phyloP scores from a whole-genome alignment of 768 basidiomycete genomes.

The Suillus tomentosus region DNA sequence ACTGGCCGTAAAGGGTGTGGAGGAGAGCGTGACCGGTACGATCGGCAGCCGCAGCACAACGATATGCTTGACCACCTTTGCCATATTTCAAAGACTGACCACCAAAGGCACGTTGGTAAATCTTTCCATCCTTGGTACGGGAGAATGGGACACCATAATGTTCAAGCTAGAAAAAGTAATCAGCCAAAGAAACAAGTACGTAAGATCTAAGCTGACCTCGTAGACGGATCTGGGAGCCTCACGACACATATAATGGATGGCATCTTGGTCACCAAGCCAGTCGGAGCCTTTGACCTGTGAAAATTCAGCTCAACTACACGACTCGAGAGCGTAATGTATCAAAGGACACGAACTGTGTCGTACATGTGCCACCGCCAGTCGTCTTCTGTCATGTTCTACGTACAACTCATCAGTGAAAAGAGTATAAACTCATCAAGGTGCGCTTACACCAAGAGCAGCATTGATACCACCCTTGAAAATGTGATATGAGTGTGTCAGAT shows the following conservation, averaged over 20 bases:
- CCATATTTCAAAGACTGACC: constrained; percentile 97
- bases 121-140: constrained; percentile 97
- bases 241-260: constrained; percentile 99
- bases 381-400: constrained; percentile 97
- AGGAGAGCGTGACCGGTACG: constrained; percentile 98
- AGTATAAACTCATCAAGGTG: background rate
- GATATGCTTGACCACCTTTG: constrained; percentile 98
- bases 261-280: constrained; percentile 99
- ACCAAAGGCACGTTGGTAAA: constrained; percentile 99
- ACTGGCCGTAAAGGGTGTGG: constrained; percentile 99
- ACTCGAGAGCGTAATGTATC: constrained; percentile 10
- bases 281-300: constrained; percentile 96
- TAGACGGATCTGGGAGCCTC: constrained; percentile 94
- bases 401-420: constrained; percentile 12
- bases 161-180: constrained; percentile 68
- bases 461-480: constrained; percentile 87
- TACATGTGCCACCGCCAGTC: constrained; percentile 99
- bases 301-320: constrained; percentile 16
- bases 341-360: constrained; percentile 66
- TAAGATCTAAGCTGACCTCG: constrained; percentile 55
- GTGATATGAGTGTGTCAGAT: background rate
- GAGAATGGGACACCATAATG: constrained; percentile 99
- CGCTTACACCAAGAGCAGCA: constrained; percentile 87
- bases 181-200: constrained; percentile 1
- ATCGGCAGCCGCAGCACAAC: constrained; percentile 97